phyloP scores from a whole-genome alignment of 805 yeast genomes.

The Saturnispora saitoi region DNA sequence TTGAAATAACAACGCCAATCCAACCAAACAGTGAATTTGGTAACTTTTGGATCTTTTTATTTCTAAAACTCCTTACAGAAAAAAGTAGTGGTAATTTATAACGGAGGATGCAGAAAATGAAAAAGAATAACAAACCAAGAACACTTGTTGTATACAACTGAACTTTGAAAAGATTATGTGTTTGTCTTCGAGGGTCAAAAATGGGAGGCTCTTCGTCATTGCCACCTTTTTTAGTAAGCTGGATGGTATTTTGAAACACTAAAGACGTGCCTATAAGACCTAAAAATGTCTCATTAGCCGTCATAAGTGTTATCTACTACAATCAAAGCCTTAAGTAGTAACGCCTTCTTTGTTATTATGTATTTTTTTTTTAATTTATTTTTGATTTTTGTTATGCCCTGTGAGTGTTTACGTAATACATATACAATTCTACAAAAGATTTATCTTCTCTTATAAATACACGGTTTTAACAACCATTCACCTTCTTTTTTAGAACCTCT shows the following conservation, averaged over 20 bases:
- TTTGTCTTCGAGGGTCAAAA: constrained; percentile 33
- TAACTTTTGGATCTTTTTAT: constrained; percentile 34
- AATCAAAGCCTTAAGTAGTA: background rate
- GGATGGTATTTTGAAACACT: background rate
- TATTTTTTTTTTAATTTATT: background rate
- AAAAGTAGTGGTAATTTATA: constrained; percentile 50
- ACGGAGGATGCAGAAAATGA: constrained; percentile 42
- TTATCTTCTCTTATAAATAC: constrained; percentile 85
- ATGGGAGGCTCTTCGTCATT: constrained; percentile 30
- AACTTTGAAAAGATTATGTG: constrained; percentile 50
- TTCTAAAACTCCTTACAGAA: constrained; percentile 45
- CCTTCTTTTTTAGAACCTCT: constrained; percentile 62
- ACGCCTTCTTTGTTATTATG: background rate
- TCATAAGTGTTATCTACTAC: background rate
- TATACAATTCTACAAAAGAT: background rate
- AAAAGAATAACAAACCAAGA: constrained; percentile 39
- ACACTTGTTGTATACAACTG: constrained; percentile 42
- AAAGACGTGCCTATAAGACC: background rate
- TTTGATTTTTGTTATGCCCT: background rate
- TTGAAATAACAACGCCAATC: constrained; percentile 39
- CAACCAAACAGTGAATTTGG: constrained; percentile 46
- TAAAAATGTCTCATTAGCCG: background rate
- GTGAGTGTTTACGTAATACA: background rate
- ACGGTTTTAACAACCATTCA: constrained; percentile 87
- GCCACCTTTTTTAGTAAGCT: background rate